Percentiles rank a stretch among this genome's conserved stretches.
These are phyloP conservation scores for Durio zibethinus DNA, from an alignment of 345 rosid species.

Conservation along the genomic window DNA sequence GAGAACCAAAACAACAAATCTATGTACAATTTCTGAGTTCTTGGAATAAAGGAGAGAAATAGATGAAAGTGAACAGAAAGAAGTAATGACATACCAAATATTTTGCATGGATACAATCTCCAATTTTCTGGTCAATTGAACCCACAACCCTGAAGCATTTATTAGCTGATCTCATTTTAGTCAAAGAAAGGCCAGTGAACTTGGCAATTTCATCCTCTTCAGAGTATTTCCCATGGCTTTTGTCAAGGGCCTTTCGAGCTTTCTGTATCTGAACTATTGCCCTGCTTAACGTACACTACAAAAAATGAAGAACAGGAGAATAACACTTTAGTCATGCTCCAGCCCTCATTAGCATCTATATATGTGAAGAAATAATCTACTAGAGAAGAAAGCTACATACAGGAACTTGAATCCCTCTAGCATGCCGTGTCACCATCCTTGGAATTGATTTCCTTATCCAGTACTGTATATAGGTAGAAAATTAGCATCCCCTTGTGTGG, in stretches of 20 bases:
- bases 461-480: conserved; percentile 82
- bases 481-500: conserved; percentile 73
- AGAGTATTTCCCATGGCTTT: conserved; percentile 49
- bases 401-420: conserved; percentile 68
- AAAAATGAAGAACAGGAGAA: conserved; percentile 11
- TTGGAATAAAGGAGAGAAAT: not conserved
- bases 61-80: not conserved
- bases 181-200: conserved; percentile 53
- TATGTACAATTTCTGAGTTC: too few species aligned
- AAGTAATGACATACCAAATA: conserved; percentile 44
- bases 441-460: conserved; percentile 82
- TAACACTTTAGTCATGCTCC: conserved; percentile 12
- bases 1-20: not conserved
- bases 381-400: conserved; percentile 35
- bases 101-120: conserved; percentile 45
- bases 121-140: conserved; percentile 64
- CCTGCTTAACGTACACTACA: conserved; percentile 45
- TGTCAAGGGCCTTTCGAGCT: conserved; percentile 56
- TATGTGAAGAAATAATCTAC: conserved; percentile 1
- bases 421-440: conserved; percentile 50
- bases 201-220: conserved; percentile 60
- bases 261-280: conserved; percentile 54
- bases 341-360: not conserved
- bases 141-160: conserved; percentile 72
- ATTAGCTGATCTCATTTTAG: conserved; percentile 67